Percentiles rank a stretch among this genome's conserved stretches.
Conservation (phyloP, 129 eudicot genomes). For the Glebionis coronaria region DNA sequence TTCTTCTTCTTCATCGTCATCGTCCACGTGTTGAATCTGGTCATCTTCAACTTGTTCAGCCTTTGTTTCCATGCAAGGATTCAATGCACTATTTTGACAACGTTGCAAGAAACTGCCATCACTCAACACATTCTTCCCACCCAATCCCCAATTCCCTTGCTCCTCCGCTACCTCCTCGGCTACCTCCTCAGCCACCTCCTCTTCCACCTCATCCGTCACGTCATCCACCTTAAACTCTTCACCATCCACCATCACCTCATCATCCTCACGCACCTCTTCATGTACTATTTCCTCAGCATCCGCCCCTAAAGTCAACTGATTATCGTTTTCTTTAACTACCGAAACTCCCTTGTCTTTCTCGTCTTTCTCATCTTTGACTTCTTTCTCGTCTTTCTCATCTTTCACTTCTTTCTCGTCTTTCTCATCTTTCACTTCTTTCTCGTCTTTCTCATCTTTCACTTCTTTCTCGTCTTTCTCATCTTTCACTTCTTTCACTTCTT, state of each 20-base stretch:
- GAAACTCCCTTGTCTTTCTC: background rate
- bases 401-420: slow-evolving; percentile 1
- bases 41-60: slow-evolving; percentile 35
- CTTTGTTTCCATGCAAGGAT: slow-evolving; percentile 35
- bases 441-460: background rate
- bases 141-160: slow-evolving; percentile 37
- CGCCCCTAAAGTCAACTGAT: slow-evolving; percentile 52
- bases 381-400: background rate
- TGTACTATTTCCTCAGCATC: slow-evolving; percentile 34
- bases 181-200: slow-evolving; percentile 22
- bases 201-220: slow-evolving; percentile 25
- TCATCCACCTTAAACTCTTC: slow-evolving; percentile 41
- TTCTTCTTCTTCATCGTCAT: slow-evolving; percentile 45
- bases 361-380: background rate
- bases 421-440: background rate
- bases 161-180: slow-evolving; percentile 32
- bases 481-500: background rate
- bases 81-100: slow-evolving; percentile 45
- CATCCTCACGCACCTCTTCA: slow-evolving; percentile 39
- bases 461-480: background rate
- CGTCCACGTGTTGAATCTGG: slow-evolving; percentile 31
- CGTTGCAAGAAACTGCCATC: slow-evolving; percentile 56
- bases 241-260: slow-evolving; percentile 37
- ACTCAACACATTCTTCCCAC: slow-evolving; percentile 34
- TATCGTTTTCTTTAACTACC: slow-evolving; percentile 28